Base-by-base conservation (phyloP, 805 yeast genomes). In the Jamesozyma spencerorum region DNA sequence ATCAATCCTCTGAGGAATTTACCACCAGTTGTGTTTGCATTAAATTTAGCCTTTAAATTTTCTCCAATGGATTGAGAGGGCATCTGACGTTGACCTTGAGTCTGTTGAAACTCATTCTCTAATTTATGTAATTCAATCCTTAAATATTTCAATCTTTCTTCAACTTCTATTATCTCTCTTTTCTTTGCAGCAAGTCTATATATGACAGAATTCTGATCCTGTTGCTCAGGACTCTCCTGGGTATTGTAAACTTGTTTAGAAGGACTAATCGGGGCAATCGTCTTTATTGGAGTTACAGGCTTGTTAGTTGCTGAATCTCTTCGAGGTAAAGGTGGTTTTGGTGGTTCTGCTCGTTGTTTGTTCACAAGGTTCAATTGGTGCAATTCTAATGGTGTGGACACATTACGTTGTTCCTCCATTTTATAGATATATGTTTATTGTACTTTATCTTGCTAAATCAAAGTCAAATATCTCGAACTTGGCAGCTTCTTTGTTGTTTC, bases 131-230 rank as follows among this genome's bases (percentile, higher is more conserved):
- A 44, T 24, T 72, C 74, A 4, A 48, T 49, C 46, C 69, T 68
- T 3, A 70, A 48, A 19, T 29, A 18, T 12, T 63, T 62, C 39
- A 66, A 52, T 27, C 65, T 64, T n/a, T 64, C 58, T 49, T 70
- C 72, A 42, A 74, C 53, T 37, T 75, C 80, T 14, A 66, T 45
- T 7, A 77, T 67, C 41, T 68, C 68, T 44, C 78, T 65, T 49
- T 77, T 80, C 50, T 78, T 77, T 2, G 69, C 50, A 0, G 82
- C 77, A 38, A 71, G 47, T 33, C 58, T 55, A 39, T 57, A 66
- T 29, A 72, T 50, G 14, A 71, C 13, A 27, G 44, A 45, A 17
- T 48, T 41, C 14, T 34, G 34, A 17, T 36, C 41, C 18, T 39
- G 40, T 5, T 32, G 18, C 24, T 13, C 10, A 18, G 13, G n/a